Percentiles rank a stretch among this genome's conserved stretches.
Conservation (phyloP, 805 yeast species). For the Candida cerambycidarum region DNA sequence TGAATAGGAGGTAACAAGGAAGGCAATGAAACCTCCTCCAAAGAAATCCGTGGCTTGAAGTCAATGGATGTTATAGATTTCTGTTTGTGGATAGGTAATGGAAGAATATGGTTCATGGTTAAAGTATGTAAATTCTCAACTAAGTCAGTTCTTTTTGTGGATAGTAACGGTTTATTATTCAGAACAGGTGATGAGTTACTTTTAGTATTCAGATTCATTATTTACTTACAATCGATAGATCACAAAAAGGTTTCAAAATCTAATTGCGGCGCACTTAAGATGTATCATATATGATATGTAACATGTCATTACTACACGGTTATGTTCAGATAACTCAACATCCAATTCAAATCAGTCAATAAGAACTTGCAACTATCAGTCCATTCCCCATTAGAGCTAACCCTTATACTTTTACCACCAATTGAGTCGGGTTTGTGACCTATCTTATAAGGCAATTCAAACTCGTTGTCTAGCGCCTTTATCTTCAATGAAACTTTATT, state of each 20-base stretch:
- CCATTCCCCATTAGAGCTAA: constrained; percentile 80
- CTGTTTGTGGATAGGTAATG: background rate
- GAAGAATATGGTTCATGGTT: constrained; percentile 2
- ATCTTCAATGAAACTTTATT: constrained; percentile 48
- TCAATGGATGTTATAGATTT: no score
- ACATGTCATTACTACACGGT: no score
- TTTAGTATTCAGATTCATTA: background rate
- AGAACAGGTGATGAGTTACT: background rate
- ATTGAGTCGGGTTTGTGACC: constrained; percentile 57
- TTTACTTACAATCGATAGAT: background rate
- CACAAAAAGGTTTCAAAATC: background rate
- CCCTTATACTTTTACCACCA: constrained; percentile 73
- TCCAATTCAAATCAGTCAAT: constrained; percentile 78
- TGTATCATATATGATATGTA: no score
- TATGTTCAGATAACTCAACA: constrained; percentile 54
- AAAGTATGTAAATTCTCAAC: background rate
- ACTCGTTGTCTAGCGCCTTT: constrained; percentile 47
- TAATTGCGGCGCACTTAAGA: no score
- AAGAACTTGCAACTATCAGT: constrained; percentile 83
- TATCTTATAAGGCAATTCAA: constrained; percentile 75
- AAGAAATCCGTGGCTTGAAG: background rate
- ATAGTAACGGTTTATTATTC: background rate
- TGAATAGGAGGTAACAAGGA: background rate
- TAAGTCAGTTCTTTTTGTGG: background rate
- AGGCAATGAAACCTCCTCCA: background rate